Evolutionary conservation across 306 rosid genomes (phyloP).

Genomic region (Ceratonia siliqua): DNA sequence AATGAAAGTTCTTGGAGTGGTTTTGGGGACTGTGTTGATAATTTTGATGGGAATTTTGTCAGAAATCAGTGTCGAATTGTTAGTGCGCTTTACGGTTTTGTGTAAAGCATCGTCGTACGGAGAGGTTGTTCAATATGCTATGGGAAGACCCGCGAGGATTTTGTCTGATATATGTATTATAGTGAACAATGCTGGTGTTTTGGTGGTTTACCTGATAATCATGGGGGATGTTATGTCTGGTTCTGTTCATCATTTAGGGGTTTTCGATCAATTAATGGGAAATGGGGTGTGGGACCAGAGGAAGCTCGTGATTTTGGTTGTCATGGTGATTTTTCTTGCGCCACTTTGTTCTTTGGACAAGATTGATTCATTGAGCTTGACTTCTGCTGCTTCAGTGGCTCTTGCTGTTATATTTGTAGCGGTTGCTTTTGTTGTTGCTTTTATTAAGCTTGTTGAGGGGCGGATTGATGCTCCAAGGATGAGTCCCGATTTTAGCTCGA

Average conservation of each 20-base stretch:
- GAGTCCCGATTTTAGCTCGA: slow-evolving; percentile 80
- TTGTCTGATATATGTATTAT: slow-evolving; percentile 77
- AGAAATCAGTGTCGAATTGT: slow-evolving; percentile 76
- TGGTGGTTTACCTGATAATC: slow-evolving; percentile 91
- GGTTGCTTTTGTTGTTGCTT: slow-evolving; percentile 61
- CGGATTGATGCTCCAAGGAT: slow-evolving; percentile 65
- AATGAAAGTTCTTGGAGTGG: slow-evolving; percentile 90
- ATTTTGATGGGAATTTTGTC: slow-evolving; percentile 82
- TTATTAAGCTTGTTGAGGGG: slow-evolving; percentile 72
- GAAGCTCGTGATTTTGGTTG: slow-evolving; percentile 69
- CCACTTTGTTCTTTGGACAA: slow-evolving; percentile 91
- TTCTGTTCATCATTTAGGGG: slow-evolving; percentile 77
- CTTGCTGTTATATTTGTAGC: slow-evolving; percentile 85
- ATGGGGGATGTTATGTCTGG: slow-evolving; percentile 99
- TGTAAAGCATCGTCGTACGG: slow-evolving; percentile 79
- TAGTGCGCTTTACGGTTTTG: slow-evolving; percentile 65
- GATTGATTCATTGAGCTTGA: slow-evolving; percentile 91
- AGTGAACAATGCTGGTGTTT: slow-evolving; percentile 78
- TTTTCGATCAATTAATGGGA: slow-evolving; percentile 88
- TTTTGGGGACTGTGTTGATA: slow-evolving; percentile 66
- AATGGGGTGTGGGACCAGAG: slow-evolving; percentile 88
- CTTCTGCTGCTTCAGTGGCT: slow-evolving; percentile 94
- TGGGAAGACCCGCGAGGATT: slow-evolving; percentile 74
- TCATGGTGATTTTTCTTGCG: slow-evolving; percentile 71
- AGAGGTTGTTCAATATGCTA: slow-evolving; percentile 81